Percentiles rank a stretch among this genome's conserved stretches.
Conservation (phyloP, 495 filamentous ascomycete genomes). For the Corynascus novoguineensis region DNA sequence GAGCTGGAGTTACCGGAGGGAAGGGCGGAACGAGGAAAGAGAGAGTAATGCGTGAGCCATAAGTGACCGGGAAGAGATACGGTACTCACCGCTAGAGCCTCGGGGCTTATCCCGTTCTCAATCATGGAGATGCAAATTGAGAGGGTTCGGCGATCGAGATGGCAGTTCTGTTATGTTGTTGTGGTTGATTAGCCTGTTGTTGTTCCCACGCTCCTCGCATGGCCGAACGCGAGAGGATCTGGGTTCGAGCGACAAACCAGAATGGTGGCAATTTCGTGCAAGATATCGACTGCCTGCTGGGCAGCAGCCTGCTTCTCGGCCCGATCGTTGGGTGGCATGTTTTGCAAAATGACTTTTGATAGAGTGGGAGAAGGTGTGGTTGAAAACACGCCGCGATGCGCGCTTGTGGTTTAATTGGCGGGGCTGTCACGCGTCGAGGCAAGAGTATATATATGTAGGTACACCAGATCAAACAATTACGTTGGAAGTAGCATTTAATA, state of each 20-base stretch:
- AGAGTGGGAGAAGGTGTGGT: slow-evolving; percentile 1
- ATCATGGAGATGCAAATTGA: slow-evolving; percentile 94
- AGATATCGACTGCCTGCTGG: slow-evolving; percentile 91
- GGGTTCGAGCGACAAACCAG: slow-evolving; percentile 49
- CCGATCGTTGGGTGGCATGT: slow-evolving; percentile 14
- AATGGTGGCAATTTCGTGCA: slow-evolving; percentile 87
- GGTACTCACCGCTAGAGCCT: slow-evolving; percentile 77
- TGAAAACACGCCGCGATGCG: neutral
- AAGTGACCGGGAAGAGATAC: too few species aligned
- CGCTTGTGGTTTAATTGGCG: slow-evolving; percentile 10
- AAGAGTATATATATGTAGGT: too few species aligned
- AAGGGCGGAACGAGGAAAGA: neutral
- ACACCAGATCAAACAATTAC: too few species aligned
- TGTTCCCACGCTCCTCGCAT: too few species aligned
- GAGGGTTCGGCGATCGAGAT: slow-evolving; percentile 81
- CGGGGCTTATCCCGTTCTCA: slow-evolving; percentile 95
- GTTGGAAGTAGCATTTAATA: too few species aligned
- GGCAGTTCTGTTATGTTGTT: slow-evolving; percentile 68
- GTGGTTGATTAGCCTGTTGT: neutral
- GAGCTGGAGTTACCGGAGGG: neutral
- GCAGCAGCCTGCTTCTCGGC: slow-evolving; percentile 73
- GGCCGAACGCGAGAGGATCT: too few species aligned
- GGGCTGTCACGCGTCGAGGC: slow-evolving; percentile 6
- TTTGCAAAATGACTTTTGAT: slow-evolving; percentile 4
- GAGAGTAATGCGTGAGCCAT: neutral